Evolutionary conservation across 768 basidiomycete species (phyloP).

Genomic region (Leccinum obscurum): DNA sequence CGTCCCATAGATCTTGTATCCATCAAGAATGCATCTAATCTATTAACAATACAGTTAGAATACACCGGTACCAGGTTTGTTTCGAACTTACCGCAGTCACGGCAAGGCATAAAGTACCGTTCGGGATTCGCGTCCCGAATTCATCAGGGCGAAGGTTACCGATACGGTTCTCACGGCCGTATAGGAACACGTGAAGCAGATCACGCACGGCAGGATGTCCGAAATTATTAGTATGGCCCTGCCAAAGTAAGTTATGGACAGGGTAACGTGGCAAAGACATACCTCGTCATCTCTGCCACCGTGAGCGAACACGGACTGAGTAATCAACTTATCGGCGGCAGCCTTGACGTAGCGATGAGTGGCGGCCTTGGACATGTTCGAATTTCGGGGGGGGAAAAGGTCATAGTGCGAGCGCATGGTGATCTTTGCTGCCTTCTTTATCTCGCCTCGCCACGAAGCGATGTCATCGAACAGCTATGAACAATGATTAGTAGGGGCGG

Average conservation of each 20-base stretch:
- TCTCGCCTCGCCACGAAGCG: not conserved
- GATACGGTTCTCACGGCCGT: not conserved
- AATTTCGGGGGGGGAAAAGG: not conserved
- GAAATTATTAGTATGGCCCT: not conserved
- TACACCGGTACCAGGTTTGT: too few relatives aligned
- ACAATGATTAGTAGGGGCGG: not conserved
- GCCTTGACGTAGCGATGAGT: not conserved
- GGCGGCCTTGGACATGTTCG: not conserved
- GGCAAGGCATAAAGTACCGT: not conserved
- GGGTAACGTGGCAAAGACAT: not conserved
- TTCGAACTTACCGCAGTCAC: not conserved
- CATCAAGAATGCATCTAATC: not conserved
- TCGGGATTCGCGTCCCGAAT: not conserved
- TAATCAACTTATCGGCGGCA: not conserved
- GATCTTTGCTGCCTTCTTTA: not conserved
- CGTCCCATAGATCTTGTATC: not conserved
- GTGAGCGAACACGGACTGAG: not conserved
- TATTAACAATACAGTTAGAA: not conserved
- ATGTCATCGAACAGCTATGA: not conserved
- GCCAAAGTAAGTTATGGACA: not conserved
- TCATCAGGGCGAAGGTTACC: not conserved
- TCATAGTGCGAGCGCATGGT: not conserved
- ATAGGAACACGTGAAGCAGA: not conserved
- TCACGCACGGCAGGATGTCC: not conserved
- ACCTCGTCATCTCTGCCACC: not conserved